A percentile compares a stretch with the other conserved stretches of the same genome.
Conservation (phyloP, 2,329 filamentous ascomycete genomes). For the Periconia sp. region DNA sequence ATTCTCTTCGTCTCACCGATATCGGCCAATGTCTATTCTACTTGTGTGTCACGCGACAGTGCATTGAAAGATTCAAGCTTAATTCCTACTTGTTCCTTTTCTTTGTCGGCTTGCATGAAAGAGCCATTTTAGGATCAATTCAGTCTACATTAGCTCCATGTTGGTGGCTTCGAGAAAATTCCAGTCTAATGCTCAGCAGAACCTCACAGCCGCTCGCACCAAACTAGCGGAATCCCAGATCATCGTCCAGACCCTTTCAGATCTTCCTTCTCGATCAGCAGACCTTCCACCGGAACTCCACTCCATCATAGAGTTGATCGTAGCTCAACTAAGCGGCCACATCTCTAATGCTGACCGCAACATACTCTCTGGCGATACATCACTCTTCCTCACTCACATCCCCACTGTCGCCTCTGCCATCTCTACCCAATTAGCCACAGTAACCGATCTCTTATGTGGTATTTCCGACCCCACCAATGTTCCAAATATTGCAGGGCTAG, state of each 20-base stretch:
- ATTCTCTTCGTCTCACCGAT: too few species aligned
- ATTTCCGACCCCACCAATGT: constrained; percentile 34
- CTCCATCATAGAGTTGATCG: constrained; percentile 50
- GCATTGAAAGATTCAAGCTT: too few species aligned
- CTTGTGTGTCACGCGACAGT: too few species aligned
- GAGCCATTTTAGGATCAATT: background rate
- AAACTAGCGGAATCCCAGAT: background rate
- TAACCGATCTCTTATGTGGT: constrained; percentile 38
- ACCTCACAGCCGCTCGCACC: constrained; percentile 42
- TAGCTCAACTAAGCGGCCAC: constrained; percentile 47
- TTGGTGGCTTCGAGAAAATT: background rate
- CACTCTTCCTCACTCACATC: constrained; percentile 49
- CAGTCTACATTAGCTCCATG: too few species aligned
- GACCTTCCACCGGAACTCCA: constrained; percentile 51
- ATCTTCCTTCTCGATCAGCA: constrained; percentile 40
- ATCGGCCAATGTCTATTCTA: too few species aligned
- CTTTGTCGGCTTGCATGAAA: background rate
- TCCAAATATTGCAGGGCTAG: constrained; percentile 17
- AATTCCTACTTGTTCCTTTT: too few species aligned
- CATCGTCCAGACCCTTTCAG: constrained; percentile 33
- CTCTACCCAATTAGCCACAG: constrained; percentile 38
- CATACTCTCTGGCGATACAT: constrained; percentile 48
- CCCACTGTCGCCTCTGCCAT: constrained; percentile 40
- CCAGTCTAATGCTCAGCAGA: constrained; percentile 25
- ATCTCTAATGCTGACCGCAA: constrained; percentile 45